Conservation (phyloP, 352 stramenopile species). For the Phytophthora pseudosyringae region DNA sequence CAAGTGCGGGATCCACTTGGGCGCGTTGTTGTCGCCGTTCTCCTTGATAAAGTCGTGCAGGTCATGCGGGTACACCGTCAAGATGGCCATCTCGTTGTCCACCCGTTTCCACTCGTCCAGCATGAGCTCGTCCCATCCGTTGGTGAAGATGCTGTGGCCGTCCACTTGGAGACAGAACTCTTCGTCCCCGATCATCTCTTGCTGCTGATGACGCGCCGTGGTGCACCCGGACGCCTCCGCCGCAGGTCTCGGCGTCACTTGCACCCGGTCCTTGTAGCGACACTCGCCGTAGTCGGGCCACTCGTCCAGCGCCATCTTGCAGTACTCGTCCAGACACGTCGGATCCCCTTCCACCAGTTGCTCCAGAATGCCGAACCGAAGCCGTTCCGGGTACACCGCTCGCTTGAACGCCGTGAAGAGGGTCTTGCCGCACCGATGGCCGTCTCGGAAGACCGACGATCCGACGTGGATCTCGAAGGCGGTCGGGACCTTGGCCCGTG, state of each 20-base stretch:
- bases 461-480: slow-evolving; percentile 70
- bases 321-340: slow-evolving; percentile 77
- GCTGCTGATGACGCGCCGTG: slow-evolving; percentile 73
- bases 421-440: slow-evolving; percentile 75
- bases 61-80: slow-evolving; percentile 78
- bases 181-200: slow-evolving; percentile 69
- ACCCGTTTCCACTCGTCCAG: slow-evolving; percentile 67
- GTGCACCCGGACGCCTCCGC: slow-evolving; percentile 81
- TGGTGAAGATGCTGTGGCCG: slow-evolving; percentile 82
- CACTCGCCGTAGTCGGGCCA: slow-evolving; percentile 65
- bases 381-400: slow-evolving; percentile 57
- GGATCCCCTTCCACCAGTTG: slow-evolving; percentile 70
- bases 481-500: slow-evolving; percentile 48
- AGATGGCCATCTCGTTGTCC: slow-evolving; percentile 80
- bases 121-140: slow-evolving; percentile 71
- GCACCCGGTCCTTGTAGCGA: slow-evolving; percentile 62
- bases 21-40: slow-evolving; percentile 75
- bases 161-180: slow-evolving; percentile 86
- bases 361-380: slow-evolving; percentile 82
- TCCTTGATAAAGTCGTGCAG: slow-evolving; percentile 74
- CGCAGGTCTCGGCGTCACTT: slow-evolving; percentile 59
- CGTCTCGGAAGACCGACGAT: slow-evolving; percentile 80
- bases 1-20: slow-evolving; percentile 68
- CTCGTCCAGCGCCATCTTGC: slow-evolving; percentile 58
- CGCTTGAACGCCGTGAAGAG: slow-evolving; percentile 75